phyloP scores from a whole-genome alignment of 768 basidiomycete species.

The Auriculariales sp. region DNA sequence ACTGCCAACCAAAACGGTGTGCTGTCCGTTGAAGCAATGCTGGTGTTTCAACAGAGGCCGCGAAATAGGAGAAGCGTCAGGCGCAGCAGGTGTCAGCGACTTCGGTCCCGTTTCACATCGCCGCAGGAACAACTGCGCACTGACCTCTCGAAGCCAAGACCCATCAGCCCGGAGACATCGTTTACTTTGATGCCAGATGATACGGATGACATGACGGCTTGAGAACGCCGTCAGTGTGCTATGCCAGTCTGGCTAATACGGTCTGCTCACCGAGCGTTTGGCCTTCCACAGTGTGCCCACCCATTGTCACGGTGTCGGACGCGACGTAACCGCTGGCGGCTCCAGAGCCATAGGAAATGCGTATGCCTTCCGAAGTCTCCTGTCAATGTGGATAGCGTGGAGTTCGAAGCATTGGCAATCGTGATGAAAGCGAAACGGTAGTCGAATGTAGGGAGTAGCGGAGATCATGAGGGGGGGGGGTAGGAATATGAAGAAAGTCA shows the following conservation, averaged over 20 bases:
- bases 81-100: no score
- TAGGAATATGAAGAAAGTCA: not conserved
- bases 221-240: not conserved
- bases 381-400: no score
- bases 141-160: constrained; percentile 60
- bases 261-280: constrained; percentile 40
- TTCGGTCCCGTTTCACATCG: no score
- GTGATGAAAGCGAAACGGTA: no score
- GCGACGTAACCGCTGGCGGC: constrained; percentile 38
- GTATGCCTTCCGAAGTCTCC: not conserved
- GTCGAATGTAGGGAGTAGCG: no score
- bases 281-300: constrained; percentile 37
- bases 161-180: constrained; percentile 55
- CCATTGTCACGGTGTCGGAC: constrained; percentile 50
- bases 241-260: constrained; percentile 5
- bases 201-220: not conserved
- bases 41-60: no score
- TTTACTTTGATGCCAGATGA: constrained; percentile 27
- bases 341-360: constrained; percentile 60
- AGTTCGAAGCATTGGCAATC: no score
- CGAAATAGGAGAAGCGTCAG: no score
- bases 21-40: no score
- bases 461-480: no score
- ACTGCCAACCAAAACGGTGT: constrained; percentile 59
- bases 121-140: no score